Evolutionary conservation across 352 stramenopile genomes (phyloP).

Genomic region (Phytophthora nicotianae): DNA sequence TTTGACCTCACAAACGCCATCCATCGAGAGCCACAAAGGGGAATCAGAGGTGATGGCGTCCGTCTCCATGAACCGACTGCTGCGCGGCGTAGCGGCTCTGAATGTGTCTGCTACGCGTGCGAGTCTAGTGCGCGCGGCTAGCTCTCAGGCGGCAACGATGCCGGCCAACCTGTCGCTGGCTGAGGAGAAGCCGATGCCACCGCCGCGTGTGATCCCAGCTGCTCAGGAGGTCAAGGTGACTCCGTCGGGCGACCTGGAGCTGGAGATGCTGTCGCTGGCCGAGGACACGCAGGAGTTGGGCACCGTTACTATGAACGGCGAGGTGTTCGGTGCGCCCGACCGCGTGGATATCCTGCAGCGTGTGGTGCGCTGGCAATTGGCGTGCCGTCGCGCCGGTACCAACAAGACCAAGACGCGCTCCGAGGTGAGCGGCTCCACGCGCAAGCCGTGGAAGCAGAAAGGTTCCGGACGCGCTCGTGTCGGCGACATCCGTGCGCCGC

Average conservation of each 20-base stretch:
- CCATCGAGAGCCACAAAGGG: conserved; percentile 19
- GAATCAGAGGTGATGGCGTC: conserved; percentile 23
- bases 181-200: conserved; percentile 69
- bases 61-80: conserved; percentile 61
- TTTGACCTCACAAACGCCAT: conserved; percentile 16
- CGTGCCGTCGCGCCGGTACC: conserved; percentile 80
- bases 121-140: conserved; percentile 41
- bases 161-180: conserved; percentile 76
- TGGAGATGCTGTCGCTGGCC: conserved; percentile 71
- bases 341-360: conserved; percentile 89
- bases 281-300: conserved; percentile 45
- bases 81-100: conserved; percentile 62
- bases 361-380: conserved; percentile 89
- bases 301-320: conserved; percentile 62
- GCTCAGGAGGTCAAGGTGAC: conserved; percentile 65
- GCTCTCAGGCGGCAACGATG: conserved; percentile 30
- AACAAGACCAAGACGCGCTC: conserved; percentile 91
- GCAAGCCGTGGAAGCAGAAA: conserved; percentile 91
- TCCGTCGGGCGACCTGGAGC: conserved; percentile 59
- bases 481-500: conserved; percentile 84
- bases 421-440: conserved; percentile 86
- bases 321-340: conserved; percentile 76
- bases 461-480: conserved; percentile 84
- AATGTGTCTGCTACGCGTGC: conserved; percentile 52
- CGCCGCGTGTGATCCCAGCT: conserved; percentile 65